Evolutionary conservation across 257 asterid species (phyloP).

Genomic region (Craterostigma plantagineum): DNA sequence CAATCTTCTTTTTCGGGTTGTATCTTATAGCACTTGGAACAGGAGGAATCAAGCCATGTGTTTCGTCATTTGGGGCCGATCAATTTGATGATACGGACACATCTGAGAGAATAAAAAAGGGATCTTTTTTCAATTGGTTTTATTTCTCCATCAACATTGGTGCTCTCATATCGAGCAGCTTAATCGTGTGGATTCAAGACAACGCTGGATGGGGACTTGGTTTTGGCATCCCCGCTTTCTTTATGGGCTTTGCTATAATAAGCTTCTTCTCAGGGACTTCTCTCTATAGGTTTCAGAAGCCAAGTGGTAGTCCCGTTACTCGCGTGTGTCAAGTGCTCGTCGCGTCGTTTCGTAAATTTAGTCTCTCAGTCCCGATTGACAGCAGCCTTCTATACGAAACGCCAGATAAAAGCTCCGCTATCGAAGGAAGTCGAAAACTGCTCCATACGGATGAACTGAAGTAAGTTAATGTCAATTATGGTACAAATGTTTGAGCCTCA

Average conservation of each 20-base stretch:
- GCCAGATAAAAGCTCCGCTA: constrained; percentile 64
- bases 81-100: constrained; percentile 92
- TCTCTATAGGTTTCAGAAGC: constrained; percentile 84
- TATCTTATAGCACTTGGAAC: constrained; percentile 89
- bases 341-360: constrained; percentile 67
- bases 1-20: constrained; percentile 58
- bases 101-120: constrained; percentile 73
- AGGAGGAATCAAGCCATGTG: constrained; percentile 95
- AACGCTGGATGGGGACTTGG: constrained; percentile 97
- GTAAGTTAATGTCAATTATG: constrained; percentile 16
- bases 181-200: constrained; percentile 93
- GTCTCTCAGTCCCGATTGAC: constrained; percentile 35
- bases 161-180: constrained; percentile 71
- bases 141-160: constrained; percentile 85
- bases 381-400: constrained; percentile 61
- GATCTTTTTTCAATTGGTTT: constrained; percentile 93
- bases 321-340: constrained; percentile 87
- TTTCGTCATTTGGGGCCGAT: constrained; percentile 91
- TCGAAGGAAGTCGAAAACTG: constrained; percentile 84
- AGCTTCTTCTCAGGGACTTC: constrained; percentile 77
- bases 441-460: constrained; percentile 64
- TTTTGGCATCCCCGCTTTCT: constrained; percentile 74
- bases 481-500: no score
- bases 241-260: constrained; percentile 64
- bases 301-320: constrained; percentile 95